Base-by-base conservation (phyloP, 352 stramenopile genomes). In the Plasmopara viticola region DNA sequence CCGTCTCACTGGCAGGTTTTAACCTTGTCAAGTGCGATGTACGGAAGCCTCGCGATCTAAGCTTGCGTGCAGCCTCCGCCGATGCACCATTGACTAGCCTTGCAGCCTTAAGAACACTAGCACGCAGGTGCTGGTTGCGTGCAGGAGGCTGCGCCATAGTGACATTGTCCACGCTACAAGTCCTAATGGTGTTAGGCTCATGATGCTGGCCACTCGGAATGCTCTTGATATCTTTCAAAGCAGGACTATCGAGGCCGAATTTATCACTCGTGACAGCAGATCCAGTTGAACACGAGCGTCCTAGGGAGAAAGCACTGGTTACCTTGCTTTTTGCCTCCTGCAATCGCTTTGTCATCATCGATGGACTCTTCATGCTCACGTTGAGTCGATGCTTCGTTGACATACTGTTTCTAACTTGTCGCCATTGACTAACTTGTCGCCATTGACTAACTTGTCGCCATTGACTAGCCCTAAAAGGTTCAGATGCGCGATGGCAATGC, bases 261-360 rank as follows among this genome's bases (percentile, higher is more conserved):
- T 82, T 68, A n/a, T 87, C 74, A 53, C 72, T 87, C 18, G 56
- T 56, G 9, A 63, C 68, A 0, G 74, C 85, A 13, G 60, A 70
- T 25, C 51, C 46, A 34, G 43, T 78, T 4, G 74, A 87, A 42
- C 73, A 69, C 30, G 76, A 74, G 37, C 77, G 77, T 31, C 78
- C 56, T 17, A 72, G 51, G 13, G 66, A 57, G 37, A 82, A 51
- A 7, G 74, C 54, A 15, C 31, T 47, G 28, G 53, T 65, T 17
- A 84, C 28, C 20, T 68, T 74, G 25, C 48, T 56, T 29, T 62
- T 60, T n/a, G 58, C 60, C 38, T 56, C 44, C 60, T 61, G 48
- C 15, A 66, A 59, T 15, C 60, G 65, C 59, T 68, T 70, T 15
- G 56, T 50, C 59, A 59, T 50, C 44, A 61, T 63, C 17, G 53